Evolutionary conservation across 2,329 filamentous ascomycete genomes (phyloP), one percentile per base, ranked within the genome.

Genomic region (Cladosporium sp.): DNA sequence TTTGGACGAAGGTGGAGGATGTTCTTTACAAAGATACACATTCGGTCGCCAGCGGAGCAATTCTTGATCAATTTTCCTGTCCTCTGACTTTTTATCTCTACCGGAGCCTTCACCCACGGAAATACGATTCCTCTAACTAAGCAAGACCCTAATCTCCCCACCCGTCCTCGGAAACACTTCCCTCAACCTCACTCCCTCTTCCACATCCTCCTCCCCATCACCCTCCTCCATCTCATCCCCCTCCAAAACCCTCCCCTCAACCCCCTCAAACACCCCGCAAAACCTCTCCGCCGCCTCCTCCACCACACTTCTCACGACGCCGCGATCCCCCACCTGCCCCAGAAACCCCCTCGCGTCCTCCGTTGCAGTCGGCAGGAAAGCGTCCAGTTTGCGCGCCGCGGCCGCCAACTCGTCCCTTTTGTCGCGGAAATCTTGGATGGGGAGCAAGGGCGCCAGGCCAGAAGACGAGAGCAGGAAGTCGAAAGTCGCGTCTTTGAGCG

Each of bases 331-430:
- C 1, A 98, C 72, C 40, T 81, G 76, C 58, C 85, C 85, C 22
- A 97, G 70, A 55, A 89, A 88, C 46, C 93, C 87, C 61, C 88
- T 83, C 2, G 91, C 91, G 66, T 98, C 93, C 77, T 96, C 92
- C 31, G 95, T 77, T 2, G 92, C 93, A 1, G 89, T 95, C 0
- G 93, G 91, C 19, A 98, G 75, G 71, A 97, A 98, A 56, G 89
- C 84, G 64, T 98, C 93, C 6, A 98, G 76, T 38, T 78, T 80
- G 62, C 91, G 87, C 61, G 88, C 88, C 2, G 85, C 83, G 46
- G 76, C 72, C 1, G 79, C 72, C n/a, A 97, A 74, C 10, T 19
- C 10, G 4, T 31, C 18, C 13, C 38, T 32, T 3, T 63, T 61
- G 43, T 64, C 58, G 46, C 60, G 59, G 53, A 64, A 65, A 7